phyloP scores from a whole-genome alignment of 1,139 yeast genomes.

The Lodderomyces margitis region DNA sequence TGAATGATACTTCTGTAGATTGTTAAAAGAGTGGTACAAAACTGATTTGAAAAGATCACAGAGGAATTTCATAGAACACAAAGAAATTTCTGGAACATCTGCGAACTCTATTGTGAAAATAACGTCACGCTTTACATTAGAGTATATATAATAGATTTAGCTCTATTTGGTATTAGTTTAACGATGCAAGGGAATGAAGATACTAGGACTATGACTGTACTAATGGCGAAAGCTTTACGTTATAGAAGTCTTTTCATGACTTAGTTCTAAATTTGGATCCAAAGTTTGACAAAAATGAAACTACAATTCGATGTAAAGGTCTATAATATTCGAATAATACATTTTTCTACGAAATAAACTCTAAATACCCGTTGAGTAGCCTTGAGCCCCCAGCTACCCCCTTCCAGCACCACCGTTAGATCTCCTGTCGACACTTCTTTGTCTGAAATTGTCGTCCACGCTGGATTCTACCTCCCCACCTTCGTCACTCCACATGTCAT shows the following conservation, averaged over 20 bases:
- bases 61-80: background rate
- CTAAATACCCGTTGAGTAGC: too few relatives aligned
- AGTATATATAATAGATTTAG: too few relatives aligned
- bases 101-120: background rate
- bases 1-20: background rate
- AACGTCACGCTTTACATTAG: too few relatives aligned
- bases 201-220: too few relatives aligned
- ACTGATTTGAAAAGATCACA: background rate
- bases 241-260: too few relatives aligned
- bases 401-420: too few relatives aligned
- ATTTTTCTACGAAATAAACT: background rate
- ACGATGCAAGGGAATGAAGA: too few relatives aligned
- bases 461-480: background rate
- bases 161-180: too few relatives aligned
- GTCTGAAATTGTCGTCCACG: background rate
- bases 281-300: background rate
- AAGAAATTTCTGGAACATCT: slow-evolving; percentile 1
- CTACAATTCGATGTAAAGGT: background rate
- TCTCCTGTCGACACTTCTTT: background rate
- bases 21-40: background rate
- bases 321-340: background rate
- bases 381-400: too few relatives aligned
- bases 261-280: too few relatives aligned
- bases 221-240: too few relatives aligned
- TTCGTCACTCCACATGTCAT: slow-evolving; percentile 15